Base-by-base conservation (phyloP, 1,284 basidiomycete genomes). In the Heterobasidion occidentale region DNA sequence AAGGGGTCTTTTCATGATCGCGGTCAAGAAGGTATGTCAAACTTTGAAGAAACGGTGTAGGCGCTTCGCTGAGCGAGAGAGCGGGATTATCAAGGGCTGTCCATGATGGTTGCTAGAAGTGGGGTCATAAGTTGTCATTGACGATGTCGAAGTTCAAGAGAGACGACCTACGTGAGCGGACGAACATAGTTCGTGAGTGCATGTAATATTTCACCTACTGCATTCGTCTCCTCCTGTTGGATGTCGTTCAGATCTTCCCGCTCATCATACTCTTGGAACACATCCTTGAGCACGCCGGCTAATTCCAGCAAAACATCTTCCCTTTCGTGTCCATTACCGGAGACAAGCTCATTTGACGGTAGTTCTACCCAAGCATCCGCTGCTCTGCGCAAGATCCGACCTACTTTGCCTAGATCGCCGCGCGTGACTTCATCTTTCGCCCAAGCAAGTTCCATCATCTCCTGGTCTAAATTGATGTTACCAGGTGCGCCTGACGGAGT, bases 401-500 rank as follows among this genome's bases (percentile, higher is more conserved):
- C 81, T n/a, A 88, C 73, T 38, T 80, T 74, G 7, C 74, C 74
- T 14, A 85, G 74, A 56, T 87, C 84, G 82, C 86, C 88, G n/a
- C 71, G 67, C 3, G 73, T 67, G 11, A 76, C 69, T 46, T 83
- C 81, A 51, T 86, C 81, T 62, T 79, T 81, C 1, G 81, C 75
- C 84, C 84, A 90, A 0, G 86, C 86, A 2, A 78, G 77, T 60
- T 87, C 84, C 76, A 90, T 77, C 51, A 88, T 65, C 17, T 82
- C 80, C 46, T 71, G 71, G 56, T 81, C 81, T 3, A 48, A 65
- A 52, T 80, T 79, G 61, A 87, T 71, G 47, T 79, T 72, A 0
- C 76, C 76, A 0, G 83, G 81, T 3, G 77, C 78, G 27, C 84
- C 85, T 1, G 84, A 79, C 45, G 75, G 75, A 0, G 81, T 77